Evolutionary conservation across 768 basidiomycete genomes (phyloP), one percentile per base, ranked within the genome.

Genomic region (Lactarius sp.): DNA sequence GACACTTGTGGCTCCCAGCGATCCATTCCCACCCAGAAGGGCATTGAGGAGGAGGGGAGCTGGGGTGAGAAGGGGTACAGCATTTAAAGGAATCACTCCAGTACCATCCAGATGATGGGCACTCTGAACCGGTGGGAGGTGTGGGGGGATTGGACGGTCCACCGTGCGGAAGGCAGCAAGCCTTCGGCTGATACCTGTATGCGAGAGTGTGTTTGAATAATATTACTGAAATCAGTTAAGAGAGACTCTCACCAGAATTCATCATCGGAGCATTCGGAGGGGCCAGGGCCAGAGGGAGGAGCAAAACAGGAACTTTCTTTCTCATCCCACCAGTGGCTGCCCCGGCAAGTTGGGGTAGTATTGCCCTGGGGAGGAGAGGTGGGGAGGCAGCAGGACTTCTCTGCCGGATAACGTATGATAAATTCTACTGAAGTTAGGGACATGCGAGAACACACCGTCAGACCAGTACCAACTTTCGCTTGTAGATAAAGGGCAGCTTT

Each of bases 21-120:
- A 64, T 65, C 86, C 84, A 87, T 22, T 68, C 66, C 77, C 79
- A 81, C 51, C 75, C 76, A 13, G 68, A 72, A 12, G 68, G 70
- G 73, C 85, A 86, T 62, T 70, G 66, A 18, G 75, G 73, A 49
- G 77, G 72, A 41, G 83, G 80, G 22, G 72, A 73, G 66, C 74
- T 73, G 6, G 80, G 80, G 65, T 78, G 69, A 52, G 72, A 72
- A 59, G 85, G 85, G 31, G 80, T 77, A 70, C 84, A 86, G 75
- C 83, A 85, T 22, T 76, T 73, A 68, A 81, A 75, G 27, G 72
- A 73, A 5, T 66, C 57, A 63, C 75, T 72, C 83, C 83, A 85
- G 69, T 81, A 83, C 73, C 81, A 79, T 55, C 72, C 73, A 27
- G 77, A 75, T n/a, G 71, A 67, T 41, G 82, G 83, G 73, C 82